phyloP scores from a whole-genome alignment of 2,329 filamentous ascomycete genomes.

The Plenodomus lindquistii region DNA sequence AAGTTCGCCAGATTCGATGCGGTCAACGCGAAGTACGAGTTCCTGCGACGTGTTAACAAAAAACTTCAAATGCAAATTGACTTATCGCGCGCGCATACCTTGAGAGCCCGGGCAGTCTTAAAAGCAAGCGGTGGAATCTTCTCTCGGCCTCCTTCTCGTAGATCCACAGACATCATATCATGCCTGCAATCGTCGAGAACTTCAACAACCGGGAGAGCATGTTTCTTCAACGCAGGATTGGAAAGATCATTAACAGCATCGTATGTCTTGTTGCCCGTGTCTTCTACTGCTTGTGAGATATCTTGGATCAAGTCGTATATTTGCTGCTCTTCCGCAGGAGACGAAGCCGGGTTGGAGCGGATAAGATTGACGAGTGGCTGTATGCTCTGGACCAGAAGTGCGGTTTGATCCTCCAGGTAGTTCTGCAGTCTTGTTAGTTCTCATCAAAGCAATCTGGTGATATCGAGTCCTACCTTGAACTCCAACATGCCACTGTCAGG shows the following conservation, averaged over 20 bases:
- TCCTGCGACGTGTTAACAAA: conserved; percentile 35
- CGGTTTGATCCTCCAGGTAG: conserved; percentile 82
- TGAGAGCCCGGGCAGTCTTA: conserved; percentile 79
- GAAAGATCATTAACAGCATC: conserved; percentile 53
- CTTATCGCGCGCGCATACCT: conserved; percentile 50
- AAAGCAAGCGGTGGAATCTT: conserved; percentile 82
- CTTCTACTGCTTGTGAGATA: conserved; percentile 71
- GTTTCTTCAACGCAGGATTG: conserved; percentile 57
- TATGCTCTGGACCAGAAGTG: conserved; percentile 76
- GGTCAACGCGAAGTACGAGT: conserved; percentile 47
- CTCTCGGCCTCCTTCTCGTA: conserved; percentile 62
- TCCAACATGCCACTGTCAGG: conserved; percentile 55
- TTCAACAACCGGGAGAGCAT: conserved; percentile 55
- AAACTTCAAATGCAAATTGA: background rate
- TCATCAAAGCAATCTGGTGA: too few relatives aligned
- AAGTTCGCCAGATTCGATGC: conserved; percentile 46
- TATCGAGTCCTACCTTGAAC: conserved; percentile 56
- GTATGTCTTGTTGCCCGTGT: conserved; percentile 68
- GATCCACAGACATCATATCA: conserved; percentile 66
- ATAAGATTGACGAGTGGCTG: conserved; percentile 77
- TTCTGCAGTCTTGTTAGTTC: conserved; percentile 51
- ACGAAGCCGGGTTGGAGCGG: conserved; percentile 46
- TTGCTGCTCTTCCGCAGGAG: conserved; percentile 44
- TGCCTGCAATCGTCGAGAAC: conserved; percentile 66
- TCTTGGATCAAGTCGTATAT: conserved; percentile 71